Base-by-base conservation (phyloP, 805 yeast genomes). In the Ogataea paradorogensis region DNA sequence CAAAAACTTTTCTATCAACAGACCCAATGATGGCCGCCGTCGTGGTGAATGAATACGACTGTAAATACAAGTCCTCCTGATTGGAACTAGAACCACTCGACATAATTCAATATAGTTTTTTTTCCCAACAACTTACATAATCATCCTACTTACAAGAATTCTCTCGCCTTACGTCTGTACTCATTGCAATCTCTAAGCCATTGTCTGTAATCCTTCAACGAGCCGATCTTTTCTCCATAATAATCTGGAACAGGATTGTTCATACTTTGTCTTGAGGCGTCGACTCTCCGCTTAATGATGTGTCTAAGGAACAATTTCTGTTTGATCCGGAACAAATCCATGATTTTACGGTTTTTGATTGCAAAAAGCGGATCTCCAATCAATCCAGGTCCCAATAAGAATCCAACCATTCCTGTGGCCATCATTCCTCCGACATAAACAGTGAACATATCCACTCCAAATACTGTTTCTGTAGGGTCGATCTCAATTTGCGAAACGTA, bases 171-270 rank as follows among this genome's bases (percentile, higher is more conserved):
- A 68, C 90, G 79, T 60, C 82, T 79, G 70, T 84, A 93, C 26
- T 95, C 89, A 56, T 87, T 83, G 58, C 96, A 86, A 63, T 93
- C 98, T 56, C 98, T 79, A 55, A 93, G 72, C 99, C 99, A 93
- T 62, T 86, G 93, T 66, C 89, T 84, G 66, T 93, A 93, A 50
- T 80, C 90, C 52, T 78, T 77, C 57, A 91, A 65, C 38, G 95
- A 83, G 38, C 88, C 87, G 46, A 93, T 90, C 64, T 86, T 86
- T 67, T 93, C 99, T 28, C 99, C 99, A 60, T 93, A 93, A 66
- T 89, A 93, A 64, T 93, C 99, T n/a, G 97, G 96, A 33, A 93
- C 95, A 10, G 98, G 98, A 65, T 91, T 93, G 40, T 85, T 75
- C 65, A 89, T 83, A 56, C 89, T 79, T 66, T 90, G 96, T 41